Percentiles rank a stretch among this genome's conserved stretches.
These are phyloP conservation scores for Candida sp. DNA, from an alignment of 1,139 yeast species.

Conservation along the genomic window DNA sequence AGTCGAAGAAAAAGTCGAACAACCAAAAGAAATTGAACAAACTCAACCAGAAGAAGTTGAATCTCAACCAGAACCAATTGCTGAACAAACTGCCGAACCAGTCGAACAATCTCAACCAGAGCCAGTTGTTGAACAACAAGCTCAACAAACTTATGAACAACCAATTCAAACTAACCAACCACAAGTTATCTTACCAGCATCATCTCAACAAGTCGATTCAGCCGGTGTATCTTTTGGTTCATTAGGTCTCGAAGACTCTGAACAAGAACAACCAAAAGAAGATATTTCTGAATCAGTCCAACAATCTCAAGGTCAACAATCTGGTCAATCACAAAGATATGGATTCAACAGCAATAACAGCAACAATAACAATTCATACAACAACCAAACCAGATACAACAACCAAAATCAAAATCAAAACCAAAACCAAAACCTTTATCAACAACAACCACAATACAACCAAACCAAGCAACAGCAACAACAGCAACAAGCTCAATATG, in stretches of 20 bases:
- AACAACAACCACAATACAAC: conserved; percentile 18
- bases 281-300: conserved; percentile 11
- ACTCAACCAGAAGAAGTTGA: conserved; percentile 7
- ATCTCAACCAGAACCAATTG: conserved; percentile 13
- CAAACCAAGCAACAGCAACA: conserved; percentile 18
- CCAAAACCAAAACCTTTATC: conserved; percentile 18
- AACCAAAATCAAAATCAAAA: conserved; percentile 13
- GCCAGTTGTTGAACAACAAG: conserved; percentile 6
- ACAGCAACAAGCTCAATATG: conserved; percentile 18
- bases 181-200: conserved; percentile 67
- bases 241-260: conserved; percentile 47
- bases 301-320: conserved; percentile 12
- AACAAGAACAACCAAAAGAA: conserved; percentile 9
- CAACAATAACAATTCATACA: conserved; percentile 10
- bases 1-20: conserved; percentile 9
- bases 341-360: conserved; percentile 10
- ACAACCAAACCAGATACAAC: conserved; percentile 11
- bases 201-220: conserved; percentile 47
- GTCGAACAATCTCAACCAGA: conserved; percentile 4
- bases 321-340: conserved; percentile 13
- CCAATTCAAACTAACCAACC: conserved; percentile 22
- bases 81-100: conserved; percentile 16
- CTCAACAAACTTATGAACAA: conserved; percentile 2
- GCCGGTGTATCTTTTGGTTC: conserved; percentile 75
- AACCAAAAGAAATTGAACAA: conserved; percentile 9